A percentile compares a stretch with the other conserved stretches of the same genome.
Conservation (phyloP, 1,139 yeast genomes). For the Blastobotrys capitulatus region DNA sequence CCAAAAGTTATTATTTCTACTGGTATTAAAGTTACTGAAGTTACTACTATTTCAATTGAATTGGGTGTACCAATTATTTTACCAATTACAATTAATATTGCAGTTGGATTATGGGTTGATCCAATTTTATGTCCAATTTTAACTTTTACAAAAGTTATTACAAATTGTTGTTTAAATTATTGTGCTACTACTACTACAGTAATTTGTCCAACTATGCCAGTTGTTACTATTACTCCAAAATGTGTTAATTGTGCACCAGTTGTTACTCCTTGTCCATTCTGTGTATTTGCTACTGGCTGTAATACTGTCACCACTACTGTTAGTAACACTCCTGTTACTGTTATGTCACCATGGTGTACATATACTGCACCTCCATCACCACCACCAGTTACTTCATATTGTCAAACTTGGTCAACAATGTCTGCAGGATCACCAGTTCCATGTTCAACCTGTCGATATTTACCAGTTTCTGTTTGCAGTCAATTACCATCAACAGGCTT, state of each 20-base stretch:
- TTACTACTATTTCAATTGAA: background rate
- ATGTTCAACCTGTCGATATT: background rate
- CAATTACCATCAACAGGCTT: background rate
- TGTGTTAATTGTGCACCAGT: slow-evolving; percentile 13
- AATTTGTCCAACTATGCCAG: slow-evolving; percentile 16
- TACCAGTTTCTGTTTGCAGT: slow-evolving; percentile 7
- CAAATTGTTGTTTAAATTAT: slow-evolving; percentile 17
- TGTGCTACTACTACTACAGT: slow-evolving; percentile 15
- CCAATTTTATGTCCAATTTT: slow-evolving; percentile 4
- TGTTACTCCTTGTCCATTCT: slow-evolving; percentile 18
- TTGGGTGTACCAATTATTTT: slow-evolving; percentile 4
- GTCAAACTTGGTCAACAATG: slow-evolving; percentile 5
- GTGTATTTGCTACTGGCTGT: slow-evolving; percentile 17
- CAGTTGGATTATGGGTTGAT: slow-evolving; percentile 7
- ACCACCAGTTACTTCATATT: slow-evolving; percentile 6
- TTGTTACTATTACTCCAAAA: slow-evolving; percentile 16
- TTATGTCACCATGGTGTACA: slow-evolving; percentile 13
- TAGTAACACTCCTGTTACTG: slow-evolving; percentile 11
- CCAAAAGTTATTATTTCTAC: background rate
- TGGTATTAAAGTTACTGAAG: slow-evolving; percentile 1
- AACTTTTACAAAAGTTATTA: slow-evolving; percentile 14
- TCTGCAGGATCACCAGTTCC: background rate
- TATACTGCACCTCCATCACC: slow-evolving; percentile 11
- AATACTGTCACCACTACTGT: slow-evolving; percentile 10
- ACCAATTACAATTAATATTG: slow-evolving; percentile 2